Conservation (phyloP, 805 yeast species). For the Wickerhamiella bombiphila region DNA sequence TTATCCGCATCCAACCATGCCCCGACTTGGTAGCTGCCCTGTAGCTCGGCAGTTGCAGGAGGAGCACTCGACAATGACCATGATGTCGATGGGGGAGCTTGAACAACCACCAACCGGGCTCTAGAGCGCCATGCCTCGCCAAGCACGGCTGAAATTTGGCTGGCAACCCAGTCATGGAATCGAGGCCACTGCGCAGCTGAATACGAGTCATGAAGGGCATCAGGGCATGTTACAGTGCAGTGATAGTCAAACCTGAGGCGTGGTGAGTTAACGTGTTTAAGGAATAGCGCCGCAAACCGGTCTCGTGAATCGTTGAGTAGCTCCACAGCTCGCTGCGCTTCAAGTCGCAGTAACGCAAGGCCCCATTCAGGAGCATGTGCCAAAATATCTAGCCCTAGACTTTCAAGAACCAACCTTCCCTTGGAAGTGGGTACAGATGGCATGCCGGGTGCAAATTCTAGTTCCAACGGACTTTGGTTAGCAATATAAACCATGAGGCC, state of each 20-base stretch:
- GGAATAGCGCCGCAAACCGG: conserved; percentile 64
- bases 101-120: not conserved
- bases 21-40: conserved; percentile 32
- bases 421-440: conserved; percentile 2
- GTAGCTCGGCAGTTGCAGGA: conserved; percentile 1
- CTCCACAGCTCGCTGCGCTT: conserved; percentile 52
- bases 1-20: conserved; percentile 54
- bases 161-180: not conserved
- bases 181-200: not conserved
- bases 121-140: conserved; percentile 15
- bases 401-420: conserved; percentile 13
- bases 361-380: conserved; percentile 68
- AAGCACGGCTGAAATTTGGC: conserved; percentile 4
- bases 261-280: conserved; percentile 38
- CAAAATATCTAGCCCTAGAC: conserved; percentile 51
- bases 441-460: not conserved
- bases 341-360: conserved; percentile 43
- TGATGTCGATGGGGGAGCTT: conserved; percentile 4
- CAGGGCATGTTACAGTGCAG: conserved; percentile 28
- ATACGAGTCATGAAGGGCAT: not conserved
- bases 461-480: conserved; percentile 21
- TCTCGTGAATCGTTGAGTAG: conserved; percentile 70
- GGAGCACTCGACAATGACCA: conserved; percentile 18
- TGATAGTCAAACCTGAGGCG: conserved; percentile 48
- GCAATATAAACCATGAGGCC: conserved; percentile 76